Percentiles rank a stretch among this genome's conserved stretches.
Evolutionary conservation across 2,329 filamentous ascomycete species (phyloP).

Genomic region (Emydomyces testavorans): DNA sequence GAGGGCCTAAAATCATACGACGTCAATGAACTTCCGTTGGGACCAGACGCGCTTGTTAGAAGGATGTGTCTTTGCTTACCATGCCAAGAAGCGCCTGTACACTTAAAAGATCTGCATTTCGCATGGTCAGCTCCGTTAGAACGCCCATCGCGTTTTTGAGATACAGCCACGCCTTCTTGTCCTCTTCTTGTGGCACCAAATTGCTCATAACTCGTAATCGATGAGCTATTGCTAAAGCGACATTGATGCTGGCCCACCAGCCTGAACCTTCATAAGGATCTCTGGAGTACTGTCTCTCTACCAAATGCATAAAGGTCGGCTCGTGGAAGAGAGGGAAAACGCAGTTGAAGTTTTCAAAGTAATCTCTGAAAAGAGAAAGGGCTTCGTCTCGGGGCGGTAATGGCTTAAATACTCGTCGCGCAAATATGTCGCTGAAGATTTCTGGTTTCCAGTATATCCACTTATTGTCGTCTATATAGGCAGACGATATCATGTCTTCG

Average conservation of each 20-base stretch:
- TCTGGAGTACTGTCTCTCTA: conserved; percentile 82
- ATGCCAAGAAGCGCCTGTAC: conserved; percentile 91
- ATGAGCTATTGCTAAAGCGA: conserved; percentile 85
- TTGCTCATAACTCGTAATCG: conserved; percentile 92
- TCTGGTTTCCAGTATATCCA: conserved; percentile 99
- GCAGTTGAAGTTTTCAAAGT: conserved; percentile 97
- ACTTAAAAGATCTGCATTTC: conserved; percentile 87
- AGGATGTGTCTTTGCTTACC: conserved; percentile 34
- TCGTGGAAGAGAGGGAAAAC: conserved; percentile 97
- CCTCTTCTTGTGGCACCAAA: conserved; percentile 77
- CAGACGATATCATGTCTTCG: conserved; percentile 82
- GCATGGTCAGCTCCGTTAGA: conserved; percentile 84
- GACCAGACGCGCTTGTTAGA: conserved; percentile 11
- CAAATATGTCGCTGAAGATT: conserved; percentile 85
- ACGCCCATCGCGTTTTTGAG: conserved; percentile 94
- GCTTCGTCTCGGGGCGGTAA: conserved; percentile 80
- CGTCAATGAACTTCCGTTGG: not conserved
- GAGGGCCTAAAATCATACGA: conserved; percentile 44
- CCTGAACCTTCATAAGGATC: conserved; percentile 91
- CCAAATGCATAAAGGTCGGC: conserved; percentile 94
- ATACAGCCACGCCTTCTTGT: conserved; percentile 88
- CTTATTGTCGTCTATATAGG: conserved; percentile 86
- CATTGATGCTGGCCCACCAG: conserved; percentile 97
- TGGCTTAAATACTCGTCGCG: conserved; percentile 68
- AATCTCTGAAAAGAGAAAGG: conserved; percentile 78